phyloP scores from a whole-genome alignment of 371 early-diverging fungal species.

The Globomyces sp. region DNA sequence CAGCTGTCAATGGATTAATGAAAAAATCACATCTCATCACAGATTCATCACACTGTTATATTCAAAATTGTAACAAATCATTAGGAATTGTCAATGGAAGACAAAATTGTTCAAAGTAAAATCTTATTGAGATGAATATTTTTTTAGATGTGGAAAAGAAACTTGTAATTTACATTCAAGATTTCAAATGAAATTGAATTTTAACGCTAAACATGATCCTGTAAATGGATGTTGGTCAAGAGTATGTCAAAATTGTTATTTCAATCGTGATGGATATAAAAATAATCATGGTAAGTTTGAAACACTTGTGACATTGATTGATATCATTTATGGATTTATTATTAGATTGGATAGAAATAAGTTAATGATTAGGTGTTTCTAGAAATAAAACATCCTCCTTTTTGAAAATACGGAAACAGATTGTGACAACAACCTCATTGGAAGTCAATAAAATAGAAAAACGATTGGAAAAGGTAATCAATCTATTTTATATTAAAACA shows the following conservation, averaged over 20 bases:
- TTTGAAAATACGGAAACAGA: constrained; percentile 54
- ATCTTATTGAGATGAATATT: constrained; percentile 8
- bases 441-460: constrained; percentile 85
- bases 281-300: constrained; percentile 42
- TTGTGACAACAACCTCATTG: constrained; percentile 65
- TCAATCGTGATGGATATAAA: constrained; percentile 51
- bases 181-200: constrained; percentile 66
- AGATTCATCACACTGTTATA: constrained; percentile 15
- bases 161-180: constrained; percentile 70
- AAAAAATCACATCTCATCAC: constrained; percentile 2
- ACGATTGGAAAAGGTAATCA: constrained; percentile 66
- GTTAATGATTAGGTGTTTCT: constrained; percentile 30
- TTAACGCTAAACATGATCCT: constrained; percentile 70
- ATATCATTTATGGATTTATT: neutral
- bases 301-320: neutral
- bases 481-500: neutral
- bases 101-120: constrained; percentile 15
- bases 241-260: constrained; percentile 72
- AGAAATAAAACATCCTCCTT: constrained; percentile 46
- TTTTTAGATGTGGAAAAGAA: constrained; percentile 64
- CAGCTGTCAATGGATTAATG: neutral
- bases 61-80: constrained; percentile 25
- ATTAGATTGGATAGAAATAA: neutral
- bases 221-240: constrained; percentile 69
- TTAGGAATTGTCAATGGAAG: constrained; percentile 22